Conservation (phyloP, 257 asterid species). For the Nicotiana paniculata region DNA sequence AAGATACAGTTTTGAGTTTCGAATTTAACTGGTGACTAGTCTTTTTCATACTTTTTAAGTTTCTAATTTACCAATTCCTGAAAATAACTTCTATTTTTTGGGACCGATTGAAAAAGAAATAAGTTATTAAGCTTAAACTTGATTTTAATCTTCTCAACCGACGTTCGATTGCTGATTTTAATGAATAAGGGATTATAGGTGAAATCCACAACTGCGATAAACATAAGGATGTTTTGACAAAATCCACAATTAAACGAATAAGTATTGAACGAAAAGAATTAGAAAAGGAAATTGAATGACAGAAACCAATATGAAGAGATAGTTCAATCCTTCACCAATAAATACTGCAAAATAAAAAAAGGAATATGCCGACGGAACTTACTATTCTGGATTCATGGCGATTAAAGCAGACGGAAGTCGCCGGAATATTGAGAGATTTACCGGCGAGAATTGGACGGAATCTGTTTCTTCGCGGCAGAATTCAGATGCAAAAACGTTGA, state of each 20-base stretch:
- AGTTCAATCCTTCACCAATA: not conserved
- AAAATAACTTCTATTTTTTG: not conserved
- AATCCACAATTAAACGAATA: not conserved
- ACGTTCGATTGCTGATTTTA: not conserved
- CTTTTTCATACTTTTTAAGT: not conserved
- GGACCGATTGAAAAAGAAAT: not conserved
- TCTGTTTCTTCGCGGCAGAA: not conserved
- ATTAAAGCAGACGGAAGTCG: not conserved
- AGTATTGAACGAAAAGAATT: not conserved
- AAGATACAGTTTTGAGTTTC: not conserved
- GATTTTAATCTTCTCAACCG: not conserved
- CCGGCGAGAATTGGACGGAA: not conserved
- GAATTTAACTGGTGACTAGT: not conserved
- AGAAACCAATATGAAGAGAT: not conserved
- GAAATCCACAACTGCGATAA: not conserved
- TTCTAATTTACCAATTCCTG: not conserved
- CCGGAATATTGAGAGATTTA: not conserved
- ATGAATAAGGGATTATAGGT: not conserved
- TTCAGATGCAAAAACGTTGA: not conserved
- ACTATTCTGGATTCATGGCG: slow-evolving; percentile 1
- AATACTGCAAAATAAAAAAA: not conserved
- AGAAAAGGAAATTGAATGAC: not conserved
- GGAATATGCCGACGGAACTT: not conserved
- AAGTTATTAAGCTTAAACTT: not conserved
- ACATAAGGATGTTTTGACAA: not conserved